phyloP scores from a whole-genome alignment of 2,329 filamentous ascomycete species.

The Colletotrichum horii region DNA sequence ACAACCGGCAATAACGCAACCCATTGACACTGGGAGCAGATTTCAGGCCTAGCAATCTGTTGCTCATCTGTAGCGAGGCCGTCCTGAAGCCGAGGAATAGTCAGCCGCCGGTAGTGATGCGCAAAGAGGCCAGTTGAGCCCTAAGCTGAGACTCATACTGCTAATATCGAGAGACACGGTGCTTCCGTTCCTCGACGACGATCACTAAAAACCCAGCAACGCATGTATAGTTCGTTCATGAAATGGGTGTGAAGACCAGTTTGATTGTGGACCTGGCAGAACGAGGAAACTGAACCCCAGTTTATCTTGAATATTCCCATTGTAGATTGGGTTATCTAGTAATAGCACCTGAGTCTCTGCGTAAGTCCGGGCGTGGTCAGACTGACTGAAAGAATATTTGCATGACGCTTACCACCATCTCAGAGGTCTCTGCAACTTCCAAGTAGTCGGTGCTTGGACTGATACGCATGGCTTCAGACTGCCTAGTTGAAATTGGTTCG shows the following conservation, averaged over 20 bases:
- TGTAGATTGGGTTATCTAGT: no score
- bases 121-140: no score
- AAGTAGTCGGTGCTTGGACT: neutral
- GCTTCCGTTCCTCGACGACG: rapidly evolving
- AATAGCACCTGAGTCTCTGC: no score
- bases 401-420: neutral
- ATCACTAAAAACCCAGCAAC: neutral
- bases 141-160: rapidly evolving
- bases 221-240: neutral
- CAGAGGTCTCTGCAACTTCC: neutral
- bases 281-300: no score
- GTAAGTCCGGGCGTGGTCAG: no score
- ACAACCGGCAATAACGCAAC: rapidly evolving
- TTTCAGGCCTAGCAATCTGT: neutral
- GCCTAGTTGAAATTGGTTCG: no score
- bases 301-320: no score
- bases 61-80: neutral
- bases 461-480: neutral
- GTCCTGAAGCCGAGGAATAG: neutral
- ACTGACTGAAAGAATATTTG: no score
- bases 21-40: rapidly evolving
- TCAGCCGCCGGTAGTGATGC: neutral
- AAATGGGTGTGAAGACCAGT: rapidly evolving
- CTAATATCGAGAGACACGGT: neutral
- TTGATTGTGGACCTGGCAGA: no score